Evolutionary conservation across 768 basidiomycete species (phyloP).

Genomic region (Suillus lakei): DNA sequence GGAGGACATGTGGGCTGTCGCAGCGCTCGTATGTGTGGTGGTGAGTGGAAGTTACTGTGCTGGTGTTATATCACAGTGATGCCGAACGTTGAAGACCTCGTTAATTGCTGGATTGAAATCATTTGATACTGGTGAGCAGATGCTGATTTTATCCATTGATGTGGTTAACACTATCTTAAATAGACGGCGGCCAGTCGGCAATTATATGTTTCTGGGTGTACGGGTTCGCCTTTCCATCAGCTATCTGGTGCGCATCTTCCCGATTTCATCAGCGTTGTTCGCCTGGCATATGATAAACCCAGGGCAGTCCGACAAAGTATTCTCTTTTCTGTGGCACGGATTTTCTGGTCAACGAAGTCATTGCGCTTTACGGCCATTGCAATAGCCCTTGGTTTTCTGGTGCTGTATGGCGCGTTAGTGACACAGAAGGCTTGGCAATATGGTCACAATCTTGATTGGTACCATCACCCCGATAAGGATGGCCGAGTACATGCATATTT

Average conservation of each 20-base stretch:
- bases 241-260: conserved; percentile 20
- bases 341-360: conserved; percentile 16
- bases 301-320: conserved; percentile 27
- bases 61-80: not conserved
- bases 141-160: not conserved
- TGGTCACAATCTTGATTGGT: not conserved
- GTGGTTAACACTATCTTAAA: not conserved
- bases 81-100: not conserved
- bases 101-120: conserved; percentile 15
- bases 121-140: conserved; percentile 3
- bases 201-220: conserved; percentile 18
- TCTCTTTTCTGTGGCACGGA: conserved; percentile 22
- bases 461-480: not conserved
- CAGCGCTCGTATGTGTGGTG: conserved; percentile 18
- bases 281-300: conserved; percentile 1
- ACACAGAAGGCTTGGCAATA: conserved; percentile 13
- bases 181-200: not conserved
- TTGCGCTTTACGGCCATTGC: conserved; percentile 10
- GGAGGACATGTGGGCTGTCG: conserved; percentile 26
- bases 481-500: not conserved
- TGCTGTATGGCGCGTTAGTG: conserved; percentile 11
- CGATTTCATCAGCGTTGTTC: not conserved
- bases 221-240: conserved; percentile 14
- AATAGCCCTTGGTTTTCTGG: conserved; percentile 15
- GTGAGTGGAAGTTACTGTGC: conserved; percentile 1